Conservation (phyloP, 2,329 filamentous ascomycete genomes). For the Cytospora schulzeri region DNA sequence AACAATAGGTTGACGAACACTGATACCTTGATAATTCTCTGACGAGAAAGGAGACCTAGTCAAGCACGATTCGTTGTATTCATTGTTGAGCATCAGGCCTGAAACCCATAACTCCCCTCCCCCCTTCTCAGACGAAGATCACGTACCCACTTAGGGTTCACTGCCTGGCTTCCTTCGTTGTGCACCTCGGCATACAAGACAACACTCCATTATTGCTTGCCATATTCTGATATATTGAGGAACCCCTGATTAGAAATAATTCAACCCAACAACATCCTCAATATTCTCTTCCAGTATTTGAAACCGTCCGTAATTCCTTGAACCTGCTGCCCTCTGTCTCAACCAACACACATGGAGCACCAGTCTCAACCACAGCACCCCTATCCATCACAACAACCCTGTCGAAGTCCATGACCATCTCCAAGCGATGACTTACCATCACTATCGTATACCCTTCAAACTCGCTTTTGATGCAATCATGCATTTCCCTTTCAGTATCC, state of each 20-base stretch:
- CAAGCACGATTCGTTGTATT: too few species aligned
- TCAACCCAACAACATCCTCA: neutral
- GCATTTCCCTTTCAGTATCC: constrained; percentile 34
- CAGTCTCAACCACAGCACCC: constrained; percentile 30
- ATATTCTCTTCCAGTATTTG: neutral
- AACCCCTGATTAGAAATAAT: too few species aligned
- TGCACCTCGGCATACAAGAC: too few species aligned
- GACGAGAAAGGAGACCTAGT: too few species aligned
- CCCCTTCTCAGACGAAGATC: too few species aligned
- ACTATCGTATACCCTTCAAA: constrained; percentile 36
- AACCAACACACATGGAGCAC: constrained; percentile 4
- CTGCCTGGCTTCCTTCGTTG: too few species aligned
- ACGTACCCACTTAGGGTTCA: too few species aligned
- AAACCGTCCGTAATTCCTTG: constrained; percentile 2
- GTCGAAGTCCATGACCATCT: constrained; percentile 36
- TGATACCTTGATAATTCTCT: too few species aligned
- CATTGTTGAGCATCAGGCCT: too few species aligned
- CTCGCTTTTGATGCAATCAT: constrained; percentile 33
- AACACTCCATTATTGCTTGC: neutral
- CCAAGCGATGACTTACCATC: constrained; percentile 35
- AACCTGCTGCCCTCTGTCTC: constrained; percentile 4
- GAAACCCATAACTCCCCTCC: too few species aligned
- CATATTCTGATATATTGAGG: neutral
- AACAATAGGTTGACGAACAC: too few species aligned
- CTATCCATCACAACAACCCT: constrained; percentile 34